Percentiles rank a stretch among this genome's conserved stretches.
These are phyloP conservation scores for Fusarium marasasianum DNA, from an alignment of 2,329 filamentous ascomycete genomes.

Conservation along the genomic window DNA sequence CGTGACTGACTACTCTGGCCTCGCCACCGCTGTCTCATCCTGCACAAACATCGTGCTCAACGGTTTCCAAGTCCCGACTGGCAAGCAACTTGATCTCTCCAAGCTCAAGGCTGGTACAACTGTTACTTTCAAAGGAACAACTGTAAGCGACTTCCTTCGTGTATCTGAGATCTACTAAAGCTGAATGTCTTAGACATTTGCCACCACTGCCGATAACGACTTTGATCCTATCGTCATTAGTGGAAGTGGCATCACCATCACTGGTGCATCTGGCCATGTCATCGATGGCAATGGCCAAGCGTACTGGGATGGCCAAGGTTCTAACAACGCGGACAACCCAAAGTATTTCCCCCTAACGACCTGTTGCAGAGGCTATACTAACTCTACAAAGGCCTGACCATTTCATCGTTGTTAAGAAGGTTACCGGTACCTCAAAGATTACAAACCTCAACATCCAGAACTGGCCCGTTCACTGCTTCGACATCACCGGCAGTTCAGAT, in stretches of 20 bases:
- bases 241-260: constrained; percentile 16
- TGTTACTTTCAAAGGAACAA: not conserved
- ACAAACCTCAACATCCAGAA: constrained; percentile 51
- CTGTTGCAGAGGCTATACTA: rapidly evolving
- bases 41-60: constrained; percentile 19
- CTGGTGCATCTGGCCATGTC: constrained; percentile 14
- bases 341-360: not conserved
- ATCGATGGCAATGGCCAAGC: constrained; percentile 7
- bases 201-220: not conserved
- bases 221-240: constrained; percentile 8
- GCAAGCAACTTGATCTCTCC: constrained; percentile 3
- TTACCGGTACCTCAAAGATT: constrained; percentile 41
- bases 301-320: constrained; percentile 25
- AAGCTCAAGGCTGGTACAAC: not conserved
- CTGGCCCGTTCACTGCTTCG: constrained; percentile 53
- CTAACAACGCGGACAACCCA: constrained; percentile 6
- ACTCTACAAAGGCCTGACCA: not conserved
- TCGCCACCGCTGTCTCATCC: not conserved
- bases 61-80: constrained; percentile 16
- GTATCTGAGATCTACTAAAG: not conserved
- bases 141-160: not conserved
- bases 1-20: not conserved
- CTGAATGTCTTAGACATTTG: constrained; percentile 3
- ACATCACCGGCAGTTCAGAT: constrained; percentile 47
- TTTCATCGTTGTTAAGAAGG: not conserved